A percentile compares a stretch with the other conserved stretches of the same genome.
Evolutionary conservation across 371 early-diverging fungal genomes (phyloP).

Genomic region (Mucor sp.): DNA sequence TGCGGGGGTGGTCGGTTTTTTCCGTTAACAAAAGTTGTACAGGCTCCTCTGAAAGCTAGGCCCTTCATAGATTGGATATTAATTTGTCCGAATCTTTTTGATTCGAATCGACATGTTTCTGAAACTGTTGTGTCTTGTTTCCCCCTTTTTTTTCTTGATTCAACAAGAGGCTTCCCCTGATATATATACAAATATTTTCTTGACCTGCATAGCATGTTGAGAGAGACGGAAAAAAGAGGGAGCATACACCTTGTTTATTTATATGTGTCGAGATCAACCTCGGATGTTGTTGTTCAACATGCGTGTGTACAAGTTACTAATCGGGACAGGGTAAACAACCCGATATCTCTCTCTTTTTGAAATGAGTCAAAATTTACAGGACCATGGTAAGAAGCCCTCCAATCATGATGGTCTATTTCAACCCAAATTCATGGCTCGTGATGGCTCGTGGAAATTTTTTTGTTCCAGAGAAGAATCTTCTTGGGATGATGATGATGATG

Average conservation of each 20-base stretch:
- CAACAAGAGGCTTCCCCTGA: not conserved
- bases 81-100: not conserved
- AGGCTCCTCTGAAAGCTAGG: not conserved
- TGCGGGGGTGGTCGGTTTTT: not conserved
- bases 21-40: not conserved
- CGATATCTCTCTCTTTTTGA: not conserved
- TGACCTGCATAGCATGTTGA: not conserved
- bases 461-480: not conserved
- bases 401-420: not conserved
- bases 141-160: not conserved
- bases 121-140: not conserved
- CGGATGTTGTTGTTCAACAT: not conserved
- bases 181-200: too few species aligned
- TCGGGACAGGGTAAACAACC: not conserved
- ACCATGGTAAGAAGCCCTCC: not conserved
- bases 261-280: not conserved
- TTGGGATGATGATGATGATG: not conserved
- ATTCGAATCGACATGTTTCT: not conserved
- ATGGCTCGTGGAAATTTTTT: not conserved
- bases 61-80: not conserved
- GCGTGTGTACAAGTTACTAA: not conserved
- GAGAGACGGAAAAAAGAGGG: not conserved
- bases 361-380: not conserved
- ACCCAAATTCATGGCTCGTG: not conserved
- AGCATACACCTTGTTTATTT: not conserved